Evolutionary conservation across 2,329 filamentous ascomycete species (phyloP).

Genomic region (Neopestalotiopsis sp.): DNA sequence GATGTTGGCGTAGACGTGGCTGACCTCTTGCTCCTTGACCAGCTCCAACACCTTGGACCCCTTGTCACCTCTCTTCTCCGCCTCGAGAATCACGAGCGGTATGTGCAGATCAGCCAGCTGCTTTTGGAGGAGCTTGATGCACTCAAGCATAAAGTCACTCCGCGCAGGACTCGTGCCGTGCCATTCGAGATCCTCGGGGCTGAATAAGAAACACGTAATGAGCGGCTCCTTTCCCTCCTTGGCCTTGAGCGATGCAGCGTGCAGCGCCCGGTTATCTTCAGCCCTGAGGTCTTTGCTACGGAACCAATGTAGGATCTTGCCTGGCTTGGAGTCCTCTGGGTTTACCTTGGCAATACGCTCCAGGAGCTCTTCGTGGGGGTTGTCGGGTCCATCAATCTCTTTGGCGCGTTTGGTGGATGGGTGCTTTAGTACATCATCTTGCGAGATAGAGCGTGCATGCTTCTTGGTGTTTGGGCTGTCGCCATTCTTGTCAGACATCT

Average conservation of each 20-base stretch:
- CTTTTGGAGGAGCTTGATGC: slow-evolving; percentile 23
- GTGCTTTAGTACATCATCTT: slow-evolving; percentile 29
- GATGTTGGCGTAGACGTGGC: slow-evolving; percentile 29
- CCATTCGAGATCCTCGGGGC: slow-evolving; percentile 30
- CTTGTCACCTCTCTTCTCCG: slow-evolving; percentile 25
- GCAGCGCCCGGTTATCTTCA: slow-evolving; percentile 30
- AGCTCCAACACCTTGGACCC: slow-evolving; percentile 22
- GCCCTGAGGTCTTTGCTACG: slow-evolving; percentile 30
- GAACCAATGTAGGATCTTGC: slow-evolving; percentile 31
- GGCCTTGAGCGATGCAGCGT: slow-evolving; percentile 26
- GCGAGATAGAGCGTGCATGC: slow-evolving; percentile 25
- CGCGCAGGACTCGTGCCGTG: slow-evolving; percentile 30
- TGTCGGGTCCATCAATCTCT: slow-evolving; percentile 28
- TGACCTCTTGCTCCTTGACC: slow-evolving; percentile 24
- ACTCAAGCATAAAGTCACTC: slow-evolving; percentile 30
- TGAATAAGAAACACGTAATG: slow-evolving; percentile 29
- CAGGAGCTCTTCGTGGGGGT: slow-evolving; percentile 23
- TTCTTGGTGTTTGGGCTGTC: slow-evolving; percentile 16
- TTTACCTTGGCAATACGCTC: slow-evolving; percentile 17
- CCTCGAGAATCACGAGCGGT: slow-evolving; percentile 27
- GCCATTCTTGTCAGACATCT: slow-evolving; percentile 15
- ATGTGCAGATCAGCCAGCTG: slow-evolving; percentile 26
- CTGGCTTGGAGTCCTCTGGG: slow-evolving; percentile 7
- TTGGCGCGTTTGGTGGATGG: slow-evolving; percentile 33
- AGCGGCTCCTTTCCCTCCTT: slow-evolving; percentile 21